Percentiles rank a stretch among this genome's conserved stretches.
These are phyloP conservation scores for Glycine soja DNA, from an alignment of 306 rosid species.

Conservation along the genomic window DNA sequence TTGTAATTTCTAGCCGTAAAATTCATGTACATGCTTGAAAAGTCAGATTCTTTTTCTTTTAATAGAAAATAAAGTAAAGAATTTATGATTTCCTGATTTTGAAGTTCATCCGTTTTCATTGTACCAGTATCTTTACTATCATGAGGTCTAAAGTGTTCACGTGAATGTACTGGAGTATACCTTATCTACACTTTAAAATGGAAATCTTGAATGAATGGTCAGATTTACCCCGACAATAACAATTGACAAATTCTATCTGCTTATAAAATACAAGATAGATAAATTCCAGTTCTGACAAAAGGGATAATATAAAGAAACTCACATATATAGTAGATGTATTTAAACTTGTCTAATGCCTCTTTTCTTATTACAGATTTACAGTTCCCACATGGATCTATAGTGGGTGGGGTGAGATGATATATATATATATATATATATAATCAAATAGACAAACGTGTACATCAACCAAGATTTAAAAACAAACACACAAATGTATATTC, in stretches of 20 bases:
- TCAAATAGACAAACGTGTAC: background rate
- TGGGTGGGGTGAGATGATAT: slow-evolving; percentile 17
- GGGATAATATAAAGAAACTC: slow-evolving; percentile 1
- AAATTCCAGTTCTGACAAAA: slow-evolving; percentile 36
- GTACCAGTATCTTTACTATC: background rate
- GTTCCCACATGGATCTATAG: slow-evolving; percentile 37
- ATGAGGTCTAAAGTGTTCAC: background rate
- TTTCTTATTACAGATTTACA: slow-evolving; percentile 34
- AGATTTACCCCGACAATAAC: slow-evolving; percentile 25
- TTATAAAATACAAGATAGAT: slow-evolving; percentile 25
- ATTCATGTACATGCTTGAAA: background rate
- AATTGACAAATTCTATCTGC: slow-evolving; percentile 35
- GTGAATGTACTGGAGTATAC: slow-evolving; percentile 10
- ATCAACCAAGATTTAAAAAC: slow-evolving; percentile 9
- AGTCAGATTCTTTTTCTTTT: background rate
- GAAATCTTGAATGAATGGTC: slow-evolving; percentile 1
- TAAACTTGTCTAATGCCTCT: slow-evolving; percentile 33
- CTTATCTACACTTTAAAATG: background rate
- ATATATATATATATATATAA: background rate
- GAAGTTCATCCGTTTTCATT: background rate
- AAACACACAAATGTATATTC: background rate
- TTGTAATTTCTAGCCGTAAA: background rate
- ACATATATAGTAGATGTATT: background rate
- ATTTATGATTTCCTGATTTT: slow-evolving; percentile 17
- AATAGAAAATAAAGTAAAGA: background rate